Conservation (phyloP, 805 yeast genomes). For the Starmerella scarabaei region DNA sequence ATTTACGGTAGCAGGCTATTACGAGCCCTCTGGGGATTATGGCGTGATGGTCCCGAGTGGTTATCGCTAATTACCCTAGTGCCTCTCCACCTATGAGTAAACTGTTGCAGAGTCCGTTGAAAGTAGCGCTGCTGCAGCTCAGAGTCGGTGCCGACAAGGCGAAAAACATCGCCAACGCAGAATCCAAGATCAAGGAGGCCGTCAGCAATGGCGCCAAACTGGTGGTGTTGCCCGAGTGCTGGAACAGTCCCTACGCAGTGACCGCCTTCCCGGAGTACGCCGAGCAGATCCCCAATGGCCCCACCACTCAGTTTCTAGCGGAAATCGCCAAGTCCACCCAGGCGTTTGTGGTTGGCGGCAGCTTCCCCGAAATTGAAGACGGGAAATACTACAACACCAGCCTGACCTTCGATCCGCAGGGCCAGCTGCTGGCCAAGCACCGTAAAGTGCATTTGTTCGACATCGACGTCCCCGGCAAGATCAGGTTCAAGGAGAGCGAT, state of each 20-base stretch:
- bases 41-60: too few relatives aligned
- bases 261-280: constrained; percentile 77
- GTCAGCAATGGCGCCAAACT: constrained; percentile 52
- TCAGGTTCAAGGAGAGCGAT: constrained; percentile 71
- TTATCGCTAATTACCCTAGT: too few relatives aligned
- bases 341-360: constrained; percentile 74
- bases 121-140: constrained; percentile 75
- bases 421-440: constrained; percentile 73
- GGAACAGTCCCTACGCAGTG: constrained; percentile 89
- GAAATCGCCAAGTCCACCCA: constrained; percentile 50
- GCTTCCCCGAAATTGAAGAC: constrained; percentile 62
- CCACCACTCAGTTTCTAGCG: constrained; percentile 47
- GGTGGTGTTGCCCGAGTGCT: constrained; percentile 87
- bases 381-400: constrained; percentile 58
- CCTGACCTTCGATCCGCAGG: constrained; percentile 55
- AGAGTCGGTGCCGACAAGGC: constrained; percentile 70
- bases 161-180: constrained; percentile 60
- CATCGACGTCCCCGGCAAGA: constrained; percentile 81
- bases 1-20: too few relatives aligned
- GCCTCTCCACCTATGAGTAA: too few relatives aligned
- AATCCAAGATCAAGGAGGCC: constrained; percentile 52
- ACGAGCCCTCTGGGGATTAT: too few relatives aligned
- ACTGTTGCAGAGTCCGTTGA: constrained; percentile 41
- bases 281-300: constrained; percentile 67
- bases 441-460: constrained; percentile 87